A percentile compares a stretch with the other conserved stretches of the same genome.
phyloP scores from a whole-genome alignment of 2,329 filamentous ascomycete genomes.

The Septoria linicola region DNA sequence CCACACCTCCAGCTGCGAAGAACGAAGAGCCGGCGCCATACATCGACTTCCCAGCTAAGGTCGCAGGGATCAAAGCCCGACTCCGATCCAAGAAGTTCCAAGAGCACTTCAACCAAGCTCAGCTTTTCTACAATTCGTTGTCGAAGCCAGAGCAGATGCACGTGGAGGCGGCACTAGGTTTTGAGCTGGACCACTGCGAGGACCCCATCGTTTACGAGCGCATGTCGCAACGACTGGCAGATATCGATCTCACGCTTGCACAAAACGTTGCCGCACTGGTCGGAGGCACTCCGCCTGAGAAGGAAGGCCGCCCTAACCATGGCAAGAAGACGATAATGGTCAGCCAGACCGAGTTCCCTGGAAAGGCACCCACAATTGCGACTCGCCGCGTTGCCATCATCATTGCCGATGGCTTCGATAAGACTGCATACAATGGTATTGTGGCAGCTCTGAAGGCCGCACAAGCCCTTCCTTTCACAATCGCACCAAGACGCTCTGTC shows the following conservation, averaged over 20 bases:
- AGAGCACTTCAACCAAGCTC: conserved; percentile 74
- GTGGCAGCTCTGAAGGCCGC: conserved; percentile 62
- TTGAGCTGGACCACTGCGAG: conserved; percentile 79
- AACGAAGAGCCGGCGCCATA: conserved; percentile 63
- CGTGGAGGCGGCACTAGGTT: conserved; percentile 60
- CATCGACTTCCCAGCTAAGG: conserved; percentile 63
- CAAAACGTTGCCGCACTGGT: conserved; percentile 68
- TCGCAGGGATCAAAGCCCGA: conserved; percentile 69
- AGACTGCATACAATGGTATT: conserved; percentile 63
- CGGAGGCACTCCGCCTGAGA: conserved; percentile 60
- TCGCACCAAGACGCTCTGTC: conserved; percentile 65
- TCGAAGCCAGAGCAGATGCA: conserved; percentile 65
- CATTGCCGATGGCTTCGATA: conserved; percentile 74
- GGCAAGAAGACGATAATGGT: conserved; percentile 66
- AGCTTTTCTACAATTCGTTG: conserved; percentile 80
- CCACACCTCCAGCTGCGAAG: conserved; percentile 59
- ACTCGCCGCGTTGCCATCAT: conserved; percentile 72
- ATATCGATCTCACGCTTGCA: conserved; percentile 71
- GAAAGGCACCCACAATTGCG: conserved; percentile 64
- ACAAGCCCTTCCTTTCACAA: conserved; percentile 68
- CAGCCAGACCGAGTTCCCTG: conserved; percentile 67
- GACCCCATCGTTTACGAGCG: conserved; percentile 73
- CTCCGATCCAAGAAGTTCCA: conserved; percentile 70
- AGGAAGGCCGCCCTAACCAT: conserved; percentile 58
- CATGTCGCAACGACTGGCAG: conserved; percentile 64